Percentiles rank a stretch among this genome's conserved stretches.
Evolutionary conservation across 345 rosid genomes (phyloP).

Genomic region (Gossypium herbaceum): DNA sequence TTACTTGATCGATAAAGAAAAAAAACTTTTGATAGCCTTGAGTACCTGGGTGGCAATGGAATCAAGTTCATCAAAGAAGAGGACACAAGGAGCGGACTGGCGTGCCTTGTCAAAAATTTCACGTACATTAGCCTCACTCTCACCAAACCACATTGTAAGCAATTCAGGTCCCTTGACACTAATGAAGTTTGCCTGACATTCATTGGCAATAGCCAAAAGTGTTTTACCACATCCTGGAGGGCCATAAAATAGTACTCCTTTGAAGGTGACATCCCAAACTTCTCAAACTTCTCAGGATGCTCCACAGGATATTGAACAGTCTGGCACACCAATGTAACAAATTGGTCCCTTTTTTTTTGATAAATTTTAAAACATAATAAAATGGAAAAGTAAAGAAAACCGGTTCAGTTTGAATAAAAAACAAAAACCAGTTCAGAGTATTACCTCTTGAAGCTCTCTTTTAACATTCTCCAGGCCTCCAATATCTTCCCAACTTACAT

Average conservation of each 20-base stretch:
- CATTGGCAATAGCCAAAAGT: conserved; percentile 90
- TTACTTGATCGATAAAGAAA: neutral
- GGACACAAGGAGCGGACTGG: conserved; percentile 90
- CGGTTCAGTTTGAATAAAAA: no score
- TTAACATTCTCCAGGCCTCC: no score
- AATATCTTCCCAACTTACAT: no score
- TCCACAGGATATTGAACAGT: conserved; percentile 99
- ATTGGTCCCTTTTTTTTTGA: neutral
- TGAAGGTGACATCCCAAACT: conserved; percentile 96
- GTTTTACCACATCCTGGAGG: conserved; percentile 99
- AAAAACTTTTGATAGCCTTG: neutral
- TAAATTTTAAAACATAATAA: neutral
- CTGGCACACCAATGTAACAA: conserved; percentile 33
- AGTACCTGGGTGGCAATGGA: conserved; percentile 91
- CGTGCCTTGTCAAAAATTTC: conserved; percentile 97
- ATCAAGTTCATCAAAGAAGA: conserved; percentile 92
- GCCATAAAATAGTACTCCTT: conserved; percentile 96
- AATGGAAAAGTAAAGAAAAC: neutral
- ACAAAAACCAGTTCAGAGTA: neutral
- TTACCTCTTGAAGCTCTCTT: conserved; percentile 97
- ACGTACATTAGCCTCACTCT: conserved; percentile 94
- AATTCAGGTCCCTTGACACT: conserved; percentile 93
- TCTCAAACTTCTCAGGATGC: conserved; percentile 96
- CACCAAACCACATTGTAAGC: conserved; percentile 98
- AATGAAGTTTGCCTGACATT: conserved; percentile 95